Conservation (phyloP, 495 filamentous ascomycete species). For the Thermothielavioides terrestris region DNA sequence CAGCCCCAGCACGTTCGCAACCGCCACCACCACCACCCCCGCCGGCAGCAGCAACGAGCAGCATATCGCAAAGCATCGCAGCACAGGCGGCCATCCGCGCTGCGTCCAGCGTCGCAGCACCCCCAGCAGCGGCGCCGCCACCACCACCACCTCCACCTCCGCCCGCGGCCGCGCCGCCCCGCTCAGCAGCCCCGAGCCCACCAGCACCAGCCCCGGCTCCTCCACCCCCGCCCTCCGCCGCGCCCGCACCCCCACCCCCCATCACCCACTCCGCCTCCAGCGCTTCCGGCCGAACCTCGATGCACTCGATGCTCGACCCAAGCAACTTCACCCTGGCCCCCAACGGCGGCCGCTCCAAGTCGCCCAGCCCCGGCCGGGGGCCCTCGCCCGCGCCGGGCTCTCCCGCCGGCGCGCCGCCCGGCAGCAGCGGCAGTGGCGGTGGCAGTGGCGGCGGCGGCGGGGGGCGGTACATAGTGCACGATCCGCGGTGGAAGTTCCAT, state of each 20-base stretch:
- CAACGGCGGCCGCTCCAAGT: conserved; percentile 37
- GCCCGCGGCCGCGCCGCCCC: conserved; percentile 19
- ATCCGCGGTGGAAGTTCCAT: conserved; percentile 80
- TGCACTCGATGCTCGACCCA: conserved; percentile 57
- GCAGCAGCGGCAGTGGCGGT: conserved; percentile 36
- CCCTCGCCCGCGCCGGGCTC: conserved; percentile 14
- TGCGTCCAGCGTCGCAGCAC: conserved; percentile 32
- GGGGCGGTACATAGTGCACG: conserved; percentile 56
- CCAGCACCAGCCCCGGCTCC: conserved; percentile 28
- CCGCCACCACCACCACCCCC: conserved; percentile 22
- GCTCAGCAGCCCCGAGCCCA: conserved; percentile 27
- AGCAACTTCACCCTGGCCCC: conserved; percentile 65
- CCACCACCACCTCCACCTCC: conserved; percentile 32
- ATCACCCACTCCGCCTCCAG: conserved; percentile 27
- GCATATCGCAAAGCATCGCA: conserved; percentile 36
- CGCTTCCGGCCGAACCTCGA: conserved; percentile 27
- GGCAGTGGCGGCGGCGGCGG: conserved; percentile 33
- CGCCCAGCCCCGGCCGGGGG: conserved; percentile 33
- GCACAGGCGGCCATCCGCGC: conserved; percentile 44
- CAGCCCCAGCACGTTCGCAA: conserved; percentile 41
- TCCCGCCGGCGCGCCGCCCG: background rate
- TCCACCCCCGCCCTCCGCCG: conserved; percentile 21
- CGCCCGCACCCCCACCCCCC: conserved; percentile 20
- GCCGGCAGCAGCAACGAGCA: conserved; percentile 22
- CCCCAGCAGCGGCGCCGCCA: conserved; percentile 39